Base-by-base conservation (phyloP, 805 yeast genomes). In the Starmerella ratchasimensis region DNA sequence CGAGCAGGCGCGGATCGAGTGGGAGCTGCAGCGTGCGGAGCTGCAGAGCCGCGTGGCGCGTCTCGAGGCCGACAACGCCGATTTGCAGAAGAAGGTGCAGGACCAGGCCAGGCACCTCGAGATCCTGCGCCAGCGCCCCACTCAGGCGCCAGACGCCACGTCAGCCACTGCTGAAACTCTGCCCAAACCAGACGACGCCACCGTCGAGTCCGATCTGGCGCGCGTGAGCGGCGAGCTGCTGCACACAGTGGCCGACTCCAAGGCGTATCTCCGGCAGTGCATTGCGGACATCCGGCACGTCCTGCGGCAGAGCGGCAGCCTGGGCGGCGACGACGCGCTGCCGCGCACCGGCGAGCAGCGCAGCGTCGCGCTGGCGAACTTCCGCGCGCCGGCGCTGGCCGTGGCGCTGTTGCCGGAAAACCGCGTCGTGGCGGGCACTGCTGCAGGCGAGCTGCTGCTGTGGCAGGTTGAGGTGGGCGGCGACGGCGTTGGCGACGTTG, bases 1-100 rank as follows among this genome's bases (percentile, higher is more conserved):
- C 52, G 80, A 74, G 51, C 66, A 72, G 38, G 73, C 71, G 46
- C 59, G 75, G 35, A 69, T 74, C 37, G 68, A 67, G 31, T 73
- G 76, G 75, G 74, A 69, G 41, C 57, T 72, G 36, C 79, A 74
- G 50, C 60, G 68, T 26, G 71, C 74, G 15, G 79, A 74, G 48
- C 69, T 74, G 76, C 69, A 64, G 54, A 49, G 60, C 29, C 59
- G 64, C 23, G 68, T 73, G 33, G 65, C 72, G 3, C 62, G 60
- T 33, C 56, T 73, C 15, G 76, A 72, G 46, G 68, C 73, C 27
- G 76, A 72, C 44, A 70, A 69, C 46, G 58, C 62, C 26, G 64
- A 55, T 26, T 51, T 58, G n/a, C 57, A 28, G n/a, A 23, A 30
- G 28, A 42, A 44, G 21, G 46, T 45, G 33, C 42, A 43, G 14